Conservation (phyloP, 139 green algal species). For the Limnomonas spitsbergensis region DNA sequence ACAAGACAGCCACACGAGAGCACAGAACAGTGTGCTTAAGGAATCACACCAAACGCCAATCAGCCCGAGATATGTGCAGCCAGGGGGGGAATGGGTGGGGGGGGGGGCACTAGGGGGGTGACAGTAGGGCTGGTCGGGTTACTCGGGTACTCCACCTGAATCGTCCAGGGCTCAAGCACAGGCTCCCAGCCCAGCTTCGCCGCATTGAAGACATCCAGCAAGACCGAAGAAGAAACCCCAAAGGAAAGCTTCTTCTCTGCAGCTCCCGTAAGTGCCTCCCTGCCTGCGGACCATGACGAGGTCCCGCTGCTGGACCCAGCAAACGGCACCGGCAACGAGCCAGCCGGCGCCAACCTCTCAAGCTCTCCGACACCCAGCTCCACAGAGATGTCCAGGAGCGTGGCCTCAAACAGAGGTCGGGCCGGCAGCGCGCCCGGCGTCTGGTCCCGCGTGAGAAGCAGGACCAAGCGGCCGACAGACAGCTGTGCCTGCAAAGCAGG, state of each 20-base stretch:
- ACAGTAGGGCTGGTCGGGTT: background rate
- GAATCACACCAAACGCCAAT: too few species aligned
- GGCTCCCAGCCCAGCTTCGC: slow-evolving; percentile 71
- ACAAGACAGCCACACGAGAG: too few species aligned
- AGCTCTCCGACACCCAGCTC: too few species aligned
- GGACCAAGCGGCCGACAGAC: background rate
- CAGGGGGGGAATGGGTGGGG: too few species aligned
- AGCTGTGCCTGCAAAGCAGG: background rate
- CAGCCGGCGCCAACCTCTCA: too few species aligned
- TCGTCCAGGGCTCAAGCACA: slow-evolving; percentile 69
- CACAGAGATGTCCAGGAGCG: background rate
- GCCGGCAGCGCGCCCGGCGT: background rate
- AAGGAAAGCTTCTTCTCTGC: background rate
- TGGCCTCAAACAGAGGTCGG: background rate
- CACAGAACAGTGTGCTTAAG: too few species aligned
- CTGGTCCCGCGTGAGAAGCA: background rate
- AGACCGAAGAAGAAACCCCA: background rate
- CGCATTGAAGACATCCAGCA: slow-evolving; percentile 56
- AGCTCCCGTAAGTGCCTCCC: background rate
- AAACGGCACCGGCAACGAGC: too few species aligned
- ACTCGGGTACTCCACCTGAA: background rate
- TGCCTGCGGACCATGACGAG: too few species aligned
- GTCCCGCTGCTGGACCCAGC: too few species aligned
- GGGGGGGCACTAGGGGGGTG: too few species aligned
- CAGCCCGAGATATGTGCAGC: too few species aligned